These are phyloP conservation scores for Mycena polygramma DNA, from an alignment of 768 basidiomycete genomes.

Conservation along the genomic window DNA sequence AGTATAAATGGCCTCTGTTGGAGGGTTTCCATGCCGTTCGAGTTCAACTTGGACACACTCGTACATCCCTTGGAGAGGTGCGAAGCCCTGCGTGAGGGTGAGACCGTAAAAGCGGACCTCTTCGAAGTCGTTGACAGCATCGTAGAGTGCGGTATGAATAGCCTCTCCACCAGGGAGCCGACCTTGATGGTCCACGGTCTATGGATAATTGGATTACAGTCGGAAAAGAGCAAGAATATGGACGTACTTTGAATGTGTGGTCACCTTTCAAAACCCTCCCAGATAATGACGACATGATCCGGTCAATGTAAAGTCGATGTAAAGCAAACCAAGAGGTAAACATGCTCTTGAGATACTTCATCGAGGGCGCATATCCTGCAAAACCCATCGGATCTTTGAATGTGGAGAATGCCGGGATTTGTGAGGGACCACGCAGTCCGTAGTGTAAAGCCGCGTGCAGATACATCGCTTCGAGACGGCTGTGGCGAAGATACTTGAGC, in stretches of 20 bases:
- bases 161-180: constrained; percentile 34
- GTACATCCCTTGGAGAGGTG: constrained; percentile 27
- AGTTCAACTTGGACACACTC: constrained; percentile 26
- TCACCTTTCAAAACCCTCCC: constrained; percentile 32
- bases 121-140: constrained; percentile 32
- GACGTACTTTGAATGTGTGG: constrained; percentile 38
- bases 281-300: constrained; percentile 31
- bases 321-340: too few relatives aligned
- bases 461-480: too few relatives aligned
- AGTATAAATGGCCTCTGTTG: constrained; percentile 29
- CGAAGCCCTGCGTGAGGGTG: constrained; percentile 31
- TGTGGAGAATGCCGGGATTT: too few relatives aligned
- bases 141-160: constrained; percentile 32
- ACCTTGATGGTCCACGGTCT: constrained; percentile 36
- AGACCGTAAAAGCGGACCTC: constrained; percentile 32
- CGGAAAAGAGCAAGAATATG: not conserved
- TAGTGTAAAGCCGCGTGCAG: too few relatives aligned
- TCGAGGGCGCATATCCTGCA: too few relatives aligned
- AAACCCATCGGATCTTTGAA: too few relatives aligned
- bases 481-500: too few relatives aligned
- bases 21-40: constrained; percentile 24
- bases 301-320: constrained; percentile 14
- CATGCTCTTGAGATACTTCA: too few relatives aligned
- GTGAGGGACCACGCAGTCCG: too few relatives aligned
- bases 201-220: not conserved